A percentile compares a stretch with the other conserved stretches of the same genome.
Evolutionary conservation across 169 alveolate genomes (phyloP).

Genomic region (Eimeria acervulina): DNA sequence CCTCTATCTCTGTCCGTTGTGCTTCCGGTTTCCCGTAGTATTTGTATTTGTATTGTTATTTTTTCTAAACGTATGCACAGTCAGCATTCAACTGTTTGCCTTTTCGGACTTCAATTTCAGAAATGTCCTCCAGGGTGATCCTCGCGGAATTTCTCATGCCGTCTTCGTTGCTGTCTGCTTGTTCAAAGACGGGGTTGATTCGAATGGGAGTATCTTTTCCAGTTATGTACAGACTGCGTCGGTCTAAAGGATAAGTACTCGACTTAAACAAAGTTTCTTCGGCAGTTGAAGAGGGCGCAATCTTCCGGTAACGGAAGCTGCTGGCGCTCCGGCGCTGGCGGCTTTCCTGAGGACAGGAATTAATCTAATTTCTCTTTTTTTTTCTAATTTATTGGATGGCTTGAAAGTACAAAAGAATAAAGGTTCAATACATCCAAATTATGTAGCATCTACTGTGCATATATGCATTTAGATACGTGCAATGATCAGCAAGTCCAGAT

Average conservation of each 20-base stretch:
- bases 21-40: no score
- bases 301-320: conserved; percentile 41
- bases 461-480: no score
- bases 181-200: not conserved
- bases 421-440: no score
- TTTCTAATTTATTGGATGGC: not conserved
- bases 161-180: not conserved
- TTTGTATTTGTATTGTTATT: no score
- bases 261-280: conserved; percentile 21
- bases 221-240: not conserved
- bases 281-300: not conserved
- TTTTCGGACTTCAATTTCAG: conserved; percentile 32
- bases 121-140: conserved; percentile 7
- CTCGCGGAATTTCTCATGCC: not conserved
- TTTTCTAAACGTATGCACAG: no score
- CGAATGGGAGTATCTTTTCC: conserved; percentile 36
- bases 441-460: no score
- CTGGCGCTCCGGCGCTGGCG: conserved; percentile 48
- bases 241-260: not conserved
- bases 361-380: not conserved
- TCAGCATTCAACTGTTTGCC: not conserved
- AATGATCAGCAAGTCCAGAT: no score
- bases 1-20: no score
- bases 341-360: conserved; percentile 16
- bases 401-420: no score